Percentiles rank a stretch among this genome's conserved stretches.
Evolutionary conservation across 1,284 basidiomycete genomes (phyloP).

Genomic region (Fomitiporia mediterranea): DNA sequence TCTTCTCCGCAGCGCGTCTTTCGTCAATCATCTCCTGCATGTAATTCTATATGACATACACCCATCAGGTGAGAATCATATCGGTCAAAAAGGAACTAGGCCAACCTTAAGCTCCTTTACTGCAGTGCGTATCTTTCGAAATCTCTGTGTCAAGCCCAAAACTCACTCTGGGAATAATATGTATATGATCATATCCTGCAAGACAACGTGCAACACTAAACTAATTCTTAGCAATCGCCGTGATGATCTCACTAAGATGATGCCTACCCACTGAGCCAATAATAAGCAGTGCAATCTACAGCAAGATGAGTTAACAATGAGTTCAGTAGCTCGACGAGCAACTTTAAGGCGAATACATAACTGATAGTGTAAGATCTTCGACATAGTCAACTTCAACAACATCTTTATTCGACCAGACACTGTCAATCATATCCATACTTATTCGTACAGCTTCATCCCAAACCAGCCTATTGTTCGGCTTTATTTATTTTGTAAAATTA

Average conservation of each 20-base stretch:
- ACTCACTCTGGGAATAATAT: conserved; percentile 14
- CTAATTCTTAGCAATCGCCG: conserved; percentile 23
- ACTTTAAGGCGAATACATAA: conserved; percentile 30
- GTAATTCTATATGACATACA: conserved; percentile 4
- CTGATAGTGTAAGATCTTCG: conserved; percentile 29
- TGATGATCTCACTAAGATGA: conserved; percentile 37
- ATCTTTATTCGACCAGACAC: conserved; percentile 31
- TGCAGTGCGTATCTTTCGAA: conserved; percentile 7
- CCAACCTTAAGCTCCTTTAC: conserved; percentile 10
- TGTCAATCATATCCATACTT: conserved; percentile 39
- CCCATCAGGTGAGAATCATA: too few species aligned
- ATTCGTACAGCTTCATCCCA: conserved; percentile 40
- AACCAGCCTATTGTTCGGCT: conserved; percentile 41
- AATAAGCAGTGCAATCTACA: conserved; percentile 26
- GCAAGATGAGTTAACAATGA: not conserved
- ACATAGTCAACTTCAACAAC: conserved; percentile 18
- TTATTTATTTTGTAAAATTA: too few species aligned
- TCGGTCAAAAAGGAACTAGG: not conserved
- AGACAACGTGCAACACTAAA: conserved; percentile 23
- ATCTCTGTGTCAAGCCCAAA: not conserved
- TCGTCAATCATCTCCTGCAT: conserved; percentile 22
- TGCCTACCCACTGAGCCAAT: conserved; percentile 35
- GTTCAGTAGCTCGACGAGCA: not conserved
- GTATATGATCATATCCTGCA: conserved; percentile 20
- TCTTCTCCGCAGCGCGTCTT: conserved; percentile 11